Conservation (phyloP, 2,329 filamentous ascomycete genomes). For the Zymoseptoria crescenta region DNA sequence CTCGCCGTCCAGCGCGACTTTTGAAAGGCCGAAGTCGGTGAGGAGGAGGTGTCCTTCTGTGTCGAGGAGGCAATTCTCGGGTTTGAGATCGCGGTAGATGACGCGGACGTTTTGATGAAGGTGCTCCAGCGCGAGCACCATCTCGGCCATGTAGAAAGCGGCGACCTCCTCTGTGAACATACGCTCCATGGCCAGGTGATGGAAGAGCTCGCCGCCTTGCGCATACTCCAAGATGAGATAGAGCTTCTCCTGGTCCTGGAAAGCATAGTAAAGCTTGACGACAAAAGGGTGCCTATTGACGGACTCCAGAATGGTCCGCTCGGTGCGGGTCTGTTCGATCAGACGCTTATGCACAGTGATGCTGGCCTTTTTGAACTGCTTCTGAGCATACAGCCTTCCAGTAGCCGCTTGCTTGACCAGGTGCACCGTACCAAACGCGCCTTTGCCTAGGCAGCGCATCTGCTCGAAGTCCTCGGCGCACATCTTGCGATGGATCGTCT, state of each 20-base stretch:
- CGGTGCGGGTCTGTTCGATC: conserved; percentile 94
- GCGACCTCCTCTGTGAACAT: conserved; percentile 89
- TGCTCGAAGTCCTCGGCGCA: conserved; percentile 82
- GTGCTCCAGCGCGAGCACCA: conserved; percentile 89
- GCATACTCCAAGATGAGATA: conserved; percentile 97
- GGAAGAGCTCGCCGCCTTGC: conserved; percentile 92
- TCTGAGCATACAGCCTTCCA: conserved; percentile 89
- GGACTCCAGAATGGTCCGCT: conserved; percentile 87
- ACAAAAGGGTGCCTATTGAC: conserved; percentile 96
- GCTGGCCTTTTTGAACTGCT: conserved; percentile 96
- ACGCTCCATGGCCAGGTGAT: conserved; percentile 84
- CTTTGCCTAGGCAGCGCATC: conserved; percentile 87
- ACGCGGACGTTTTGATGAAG: conserved; percentile 87
- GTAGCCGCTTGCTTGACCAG: conserved; percentile 84
- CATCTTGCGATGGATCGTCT: conserved; percentile 66
- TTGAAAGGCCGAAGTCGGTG: conserved; percentile 94
- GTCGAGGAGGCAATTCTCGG: conserved; percentile 93
- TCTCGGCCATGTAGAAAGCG: conserved; percentile 97
- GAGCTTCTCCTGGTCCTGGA: conserved; percentile 95
- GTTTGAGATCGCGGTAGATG: conserved; percentile 94
- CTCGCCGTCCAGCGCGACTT: conserved; percentile 72
- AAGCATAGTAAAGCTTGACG: conserved; percentile 95
- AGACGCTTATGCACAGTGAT: conserved; percentile 92
- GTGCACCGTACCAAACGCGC: conserved; percentile 89
- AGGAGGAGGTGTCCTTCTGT: conserved; percentile 84